These are phyloP conservation scores for Pseudogymnoascus verrucosus DNA, from an alignment of 2,329 filamentous ascomycete species.

Conservation along the genomic window DNA sequence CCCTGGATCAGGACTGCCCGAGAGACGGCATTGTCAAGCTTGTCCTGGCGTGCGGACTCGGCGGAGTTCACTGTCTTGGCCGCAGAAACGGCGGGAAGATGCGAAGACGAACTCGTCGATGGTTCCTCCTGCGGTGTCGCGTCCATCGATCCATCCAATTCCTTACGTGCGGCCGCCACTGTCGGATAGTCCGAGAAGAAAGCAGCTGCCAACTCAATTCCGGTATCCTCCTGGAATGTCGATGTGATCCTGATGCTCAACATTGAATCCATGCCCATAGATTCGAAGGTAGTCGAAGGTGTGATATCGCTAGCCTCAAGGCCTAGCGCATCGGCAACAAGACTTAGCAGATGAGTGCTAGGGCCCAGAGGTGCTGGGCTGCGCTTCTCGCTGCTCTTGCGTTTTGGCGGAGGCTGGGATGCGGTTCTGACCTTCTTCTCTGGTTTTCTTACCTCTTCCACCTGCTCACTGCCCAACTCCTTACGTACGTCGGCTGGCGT, in stretches of 20 bases:
- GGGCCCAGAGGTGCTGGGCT: not conserved
- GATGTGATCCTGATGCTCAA: slow-evolving; percentile 12
- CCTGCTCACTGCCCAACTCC: not conserved
- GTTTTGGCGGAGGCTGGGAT: not conserved
- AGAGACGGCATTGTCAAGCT: not conserved
- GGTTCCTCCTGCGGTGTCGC: not conserved
- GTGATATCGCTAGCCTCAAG: slow-evolving; percentile 10
- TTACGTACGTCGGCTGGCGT: not conserved
- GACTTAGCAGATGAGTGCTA: not conserved
- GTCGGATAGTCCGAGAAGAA: slow-evolving; percentile 9
- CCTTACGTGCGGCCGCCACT: not conserved
- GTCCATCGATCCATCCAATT: not conserved
- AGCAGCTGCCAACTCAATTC: slow-evolving; percentile 1
- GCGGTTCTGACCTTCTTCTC: not conserved
- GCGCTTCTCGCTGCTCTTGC: not conserved
- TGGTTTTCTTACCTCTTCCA: not conserved
- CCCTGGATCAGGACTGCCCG: not conserved
- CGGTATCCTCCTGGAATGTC: slow-evolving; percentile 10
- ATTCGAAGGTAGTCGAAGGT: slow-evolving; percentile 9
- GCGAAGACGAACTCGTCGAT: not conserved
- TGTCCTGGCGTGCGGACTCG: not conserved
- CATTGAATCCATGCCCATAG: slow-evolving; percentile 15
- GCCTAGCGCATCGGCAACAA: slow-evolving; percentile 12
- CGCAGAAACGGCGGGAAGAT: not conserved
- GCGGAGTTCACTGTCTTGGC: not conserved